Evolutionary conservation across 257 asterid species (phyloP).

Genomic region (Solanum pennellii): DNA sequence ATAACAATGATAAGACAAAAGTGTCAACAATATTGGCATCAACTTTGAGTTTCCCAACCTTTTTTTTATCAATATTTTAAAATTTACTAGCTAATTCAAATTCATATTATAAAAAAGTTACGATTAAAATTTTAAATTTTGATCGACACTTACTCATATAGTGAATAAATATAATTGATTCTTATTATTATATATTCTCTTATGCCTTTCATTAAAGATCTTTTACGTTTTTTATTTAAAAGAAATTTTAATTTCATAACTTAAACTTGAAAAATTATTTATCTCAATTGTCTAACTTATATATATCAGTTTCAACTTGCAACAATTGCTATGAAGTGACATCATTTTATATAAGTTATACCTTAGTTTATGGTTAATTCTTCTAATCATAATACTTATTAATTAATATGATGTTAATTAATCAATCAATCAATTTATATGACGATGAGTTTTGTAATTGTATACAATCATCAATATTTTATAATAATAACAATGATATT

Average conservation of each 20-base stretch:
- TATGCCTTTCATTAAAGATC: too few species aligned
- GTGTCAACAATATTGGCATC: not conserved
- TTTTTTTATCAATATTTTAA: not conserved
- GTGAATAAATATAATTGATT: rapidly evolving
- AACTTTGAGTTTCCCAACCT: not conserved
- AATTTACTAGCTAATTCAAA: not conserved
- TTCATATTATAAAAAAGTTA: not conserved
- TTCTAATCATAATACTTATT: not conserved
- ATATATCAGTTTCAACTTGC: not conserved
- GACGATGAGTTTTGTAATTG: not conserved
- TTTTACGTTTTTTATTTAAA: rapidly evolving
- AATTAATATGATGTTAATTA: not conserved
- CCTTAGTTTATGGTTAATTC: not conserved
- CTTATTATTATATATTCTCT: not conserved
- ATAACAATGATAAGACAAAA: not conserved
- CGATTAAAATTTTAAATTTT: too few species aligned
- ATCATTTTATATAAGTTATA: not conserved
- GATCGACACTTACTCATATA: rapidly evolving
- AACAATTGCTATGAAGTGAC: not conserved
- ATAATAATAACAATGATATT: not conserved
- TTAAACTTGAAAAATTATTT: not conserved
- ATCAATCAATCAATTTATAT: not conserved
- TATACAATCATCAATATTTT: not conserved
- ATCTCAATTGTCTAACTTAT: not conserved
- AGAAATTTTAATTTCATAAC: too few species aligned